Conservation (phyloP, 768 basidiomycete genomes). For the Calocybe cyanea region DNA sequence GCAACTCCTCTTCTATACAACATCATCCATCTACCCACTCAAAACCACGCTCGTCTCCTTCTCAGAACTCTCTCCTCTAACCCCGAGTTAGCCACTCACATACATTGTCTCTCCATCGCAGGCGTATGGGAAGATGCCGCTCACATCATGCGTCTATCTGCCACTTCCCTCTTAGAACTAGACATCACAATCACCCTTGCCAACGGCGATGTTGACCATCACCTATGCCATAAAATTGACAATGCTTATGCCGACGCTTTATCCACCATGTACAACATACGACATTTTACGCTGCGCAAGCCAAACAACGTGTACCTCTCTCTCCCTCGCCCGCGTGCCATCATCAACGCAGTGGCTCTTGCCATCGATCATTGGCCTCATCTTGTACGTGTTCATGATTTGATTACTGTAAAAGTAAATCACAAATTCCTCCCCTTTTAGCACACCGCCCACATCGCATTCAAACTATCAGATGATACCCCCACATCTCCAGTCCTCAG, state of each 20-base stretch:
- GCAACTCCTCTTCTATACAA: conserved; percentile 56
- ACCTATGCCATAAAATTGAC: too few species aligned
- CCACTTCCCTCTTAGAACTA: conserved; percentile 22
- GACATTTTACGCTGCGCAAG: conserved; percentile 52
- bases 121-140: conserved; percentile 39
- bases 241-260: conserved; percentile 40
- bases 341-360: conserved; percentile 43
- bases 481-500: conserved; percentile 17
- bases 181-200: conserved; percentile 35
- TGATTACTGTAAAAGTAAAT: neutral
- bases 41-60: conserved; percentile 36
- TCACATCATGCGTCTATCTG: conserved; percentile 29
- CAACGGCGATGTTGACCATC: conserved; percentile 1
- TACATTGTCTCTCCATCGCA: conserved; percentile 38
- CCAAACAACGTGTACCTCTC: conserved; percentile 50
- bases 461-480: conserved; percentile 51
- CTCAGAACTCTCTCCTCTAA: conserved; percentile 31
- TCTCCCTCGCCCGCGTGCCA: conserved; percentile 38
- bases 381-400: conserved; percentile 38
- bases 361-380: conserved; percentile 39
- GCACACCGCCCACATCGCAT: conserved; percentile 52
- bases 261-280: conserved; percentile 29
- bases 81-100: conserved; percentile 33
- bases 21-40: conserved; percentile 40
- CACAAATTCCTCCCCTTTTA: conserved; percentile 18